phyloP scores from a whole-genome alignment of 73 alveolate genomes.

The Paramecium bursaria region DNA sequence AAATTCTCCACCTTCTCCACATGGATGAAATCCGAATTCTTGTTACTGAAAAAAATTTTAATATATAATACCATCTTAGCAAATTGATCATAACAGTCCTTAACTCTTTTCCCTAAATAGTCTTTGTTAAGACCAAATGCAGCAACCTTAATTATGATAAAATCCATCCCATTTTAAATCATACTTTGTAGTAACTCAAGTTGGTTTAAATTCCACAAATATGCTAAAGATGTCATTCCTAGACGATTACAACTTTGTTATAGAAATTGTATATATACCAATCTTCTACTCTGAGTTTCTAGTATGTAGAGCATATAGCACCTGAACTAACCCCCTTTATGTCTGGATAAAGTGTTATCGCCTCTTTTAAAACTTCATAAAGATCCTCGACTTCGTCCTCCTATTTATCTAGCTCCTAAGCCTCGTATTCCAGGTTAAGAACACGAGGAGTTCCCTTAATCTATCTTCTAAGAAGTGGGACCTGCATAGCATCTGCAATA shows the following conservation, averaged over 20 bases:
- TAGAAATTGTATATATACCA: conserved; percentile 37
- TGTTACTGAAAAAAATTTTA: conserved; percentile 66
- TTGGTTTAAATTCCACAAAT: conserved; percentile 93
- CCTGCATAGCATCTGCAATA: conserved; percentile 92
- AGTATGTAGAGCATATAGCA: conserved; percentile 94
- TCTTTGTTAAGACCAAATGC: conserved; percentile 85
- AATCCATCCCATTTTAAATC: conserved; percentile 90
- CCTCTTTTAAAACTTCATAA: conserved; percentile 84
- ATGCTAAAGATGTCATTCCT: conserved; percentile 87
- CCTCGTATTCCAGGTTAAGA: conserved; percentile 49
- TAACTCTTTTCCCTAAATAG: conserved; percentile 77
- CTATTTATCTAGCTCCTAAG: conserved; percentile 34
- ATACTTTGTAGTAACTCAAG: conserved; percentile 89
- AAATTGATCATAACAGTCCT: conserved; percentile 74
- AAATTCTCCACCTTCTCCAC: conserved; percentile 99
- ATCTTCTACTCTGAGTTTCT: conserved; percentile 96
- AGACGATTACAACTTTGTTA: conserved; percentile 82
- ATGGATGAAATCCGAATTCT: conserved; percentile 92
- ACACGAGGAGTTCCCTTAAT: conserved; percentile 67
- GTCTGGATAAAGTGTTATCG: conserved; percentile 78
- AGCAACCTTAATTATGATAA: conserved; percentile 91
- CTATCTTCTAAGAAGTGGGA: conserved; percentile 80
- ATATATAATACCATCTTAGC: conserved; percentile 48
- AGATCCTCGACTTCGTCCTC: conserved; percentile 98
- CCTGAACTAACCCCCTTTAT: conserved; percentile 95